A percentile compares a stretch with the other conserved stretches of the same genome.
Evolutionary conservation across 495 filamentous ascomycete species (phyloP).

Genomic region (Cercophora samala): DNA sequence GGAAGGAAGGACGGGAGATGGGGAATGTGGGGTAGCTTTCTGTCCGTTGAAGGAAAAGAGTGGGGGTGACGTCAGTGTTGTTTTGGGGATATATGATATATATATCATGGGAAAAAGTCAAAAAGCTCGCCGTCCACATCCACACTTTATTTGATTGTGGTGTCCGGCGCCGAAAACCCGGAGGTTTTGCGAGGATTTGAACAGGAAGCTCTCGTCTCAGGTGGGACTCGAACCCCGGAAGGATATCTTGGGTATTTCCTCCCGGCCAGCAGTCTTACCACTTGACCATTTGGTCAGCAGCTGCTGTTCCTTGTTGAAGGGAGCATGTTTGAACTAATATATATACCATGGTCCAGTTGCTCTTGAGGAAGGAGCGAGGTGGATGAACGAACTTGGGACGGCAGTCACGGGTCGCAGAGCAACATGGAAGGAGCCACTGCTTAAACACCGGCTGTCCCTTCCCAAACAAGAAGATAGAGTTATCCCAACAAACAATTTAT

Average conservation of each 20-base stretch:
- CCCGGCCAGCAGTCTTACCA: too few species aligned
- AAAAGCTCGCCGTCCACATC: too few species aligned
- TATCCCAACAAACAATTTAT: neutral
- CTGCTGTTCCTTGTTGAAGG: neutral
- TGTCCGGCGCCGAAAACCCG: too few species aligned
- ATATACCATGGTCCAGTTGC: neutral
- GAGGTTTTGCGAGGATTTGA: too few species aligned
- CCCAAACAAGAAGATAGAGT: neutral
- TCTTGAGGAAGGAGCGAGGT: neutral
- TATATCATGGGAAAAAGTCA: too few species aligned
- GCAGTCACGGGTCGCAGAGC: neutral
- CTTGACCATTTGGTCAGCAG: neutral
- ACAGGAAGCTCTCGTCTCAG: too few species aligned
- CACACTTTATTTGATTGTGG: too few species aligned
- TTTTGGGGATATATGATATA: neutral
- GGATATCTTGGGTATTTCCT: neutral
- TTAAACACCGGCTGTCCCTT: neutral
- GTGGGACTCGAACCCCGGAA: too few species aligned
- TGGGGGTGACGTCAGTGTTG: neutral
- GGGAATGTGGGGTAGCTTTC: neutral
- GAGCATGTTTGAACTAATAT: neutral
- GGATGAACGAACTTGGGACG: neutral
- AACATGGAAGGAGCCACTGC: neutral
- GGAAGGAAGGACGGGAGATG: neutral
- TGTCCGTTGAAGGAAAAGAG: neutral